Evolutionary conservation across 2,329 filamentous ascomycete genomes (phyloP).

Genomic region (Fusarium fujikuroi): DNA sequence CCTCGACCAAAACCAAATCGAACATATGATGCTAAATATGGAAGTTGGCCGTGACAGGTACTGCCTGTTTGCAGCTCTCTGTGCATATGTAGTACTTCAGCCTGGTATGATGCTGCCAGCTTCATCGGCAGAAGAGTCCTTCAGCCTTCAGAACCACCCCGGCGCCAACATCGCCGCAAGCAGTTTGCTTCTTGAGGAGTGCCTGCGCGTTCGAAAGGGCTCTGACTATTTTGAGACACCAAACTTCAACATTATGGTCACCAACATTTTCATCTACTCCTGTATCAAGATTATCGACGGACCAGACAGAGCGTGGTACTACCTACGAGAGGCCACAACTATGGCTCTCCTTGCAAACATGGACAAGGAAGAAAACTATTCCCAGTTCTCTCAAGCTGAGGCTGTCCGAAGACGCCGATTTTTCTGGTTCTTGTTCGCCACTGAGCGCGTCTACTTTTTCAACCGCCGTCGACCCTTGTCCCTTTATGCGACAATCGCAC

Average conservation of each 20-base stretch:
- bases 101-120: conserved; percentile 71
- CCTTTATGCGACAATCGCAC: conserved; percentile 75
- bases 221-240: conserved; percentile 69
- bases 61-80: conserved; percentile 72
- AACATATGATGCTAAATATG: conserved; percentile 68
- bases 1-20: conserved; percentile 66
- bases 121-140: conserved; percentile 57
- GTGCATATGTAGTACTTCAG: conserved; percentile 75
- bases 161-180: conserved; percentile 72
- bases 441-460: conserved; percentile 78
- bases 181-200: conserved; percentile 74
- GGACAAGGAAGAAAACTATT: conserved; percentile 72
- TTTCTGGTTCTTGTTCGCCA: conserved; percentile 78
- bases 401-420: conserved; percentile 72
- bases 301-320: conserved; percentile 79
- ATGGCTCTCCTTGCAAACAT: conserved; percentile 70
- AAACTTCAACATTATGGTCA: conserved; percentile 69
- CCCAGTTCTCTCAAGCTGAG: conserved; percentile 67
- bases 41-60: conserved; percentile 72
- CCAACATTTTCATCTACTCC: conserved; percentile 83
- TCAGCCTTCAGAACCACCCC: conserved; percentile 66
- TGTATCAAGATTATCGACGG: conserved; percentile 57
- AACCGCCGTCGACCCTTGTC: conserved; percentile 75
- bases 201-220: conserved; percentile 70
- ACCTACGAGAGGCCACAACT: conserved; percentile 80